A percentile compares a stretch with the other conserved stretches of the same genome.
Evolutionary conservation across 1,284 basidiomycete genomes (phyloP).

Genomic region (Apiotrichum gracile): DNA sequence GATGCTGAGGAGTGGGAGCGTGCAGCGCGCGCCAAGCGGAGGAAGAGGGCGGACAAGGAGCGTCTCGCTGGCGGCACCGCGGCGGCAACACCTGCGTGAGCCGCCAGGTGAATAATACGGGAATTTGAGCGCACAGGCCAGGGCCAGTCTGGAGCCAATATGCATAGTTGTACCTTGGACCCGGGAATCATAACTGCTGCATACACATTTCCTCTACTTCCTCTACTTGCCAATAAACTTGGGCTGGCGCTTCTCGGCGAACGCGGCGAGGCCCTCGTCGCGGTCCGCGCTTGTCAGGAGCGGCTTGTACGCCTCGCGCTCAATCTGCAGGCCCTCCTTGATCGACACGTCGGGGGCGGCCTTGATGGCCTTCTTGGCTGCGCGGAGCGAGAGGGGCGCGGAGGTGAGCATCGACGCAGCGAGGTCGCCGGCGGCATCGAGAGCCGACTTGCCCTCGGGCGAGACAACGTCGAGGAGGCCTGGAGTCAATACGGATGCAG

Average conservation of each 20-base stretch:
- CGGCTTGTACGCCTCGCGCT: conserved; percentile 76
- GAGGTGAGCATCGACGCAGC: conserved; percentile 36
- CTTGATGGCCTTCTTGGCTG: conserved; percentile 83
- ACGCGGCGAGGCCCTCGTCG: conserved; percentile 77
- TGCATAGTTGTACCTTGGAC: conserved; percentile 26
- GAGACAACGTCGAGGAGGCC: conserved; percentile 55
- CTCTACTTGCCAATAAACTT: conserved; percentile 62
- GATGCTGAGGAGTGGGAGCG: conserved; percentile 44
- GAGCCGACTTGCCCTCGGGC: conserved; percentile 31
- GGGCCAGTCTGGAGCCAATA: too few species aligned
- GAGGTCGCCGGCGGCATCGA: conserved; percentile 27
- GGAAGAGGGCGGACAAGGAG: not conserved
- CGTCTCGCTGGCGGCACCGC: not conserved
- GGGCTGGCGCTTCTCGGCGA: conserved; percentile 79
- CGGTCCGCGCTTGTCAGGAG: conserved; percentile 75
- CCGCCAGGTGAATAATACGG: not conserved
- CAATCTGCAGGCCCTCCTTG: conserved; percentile 79
- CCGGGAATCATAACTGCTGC: not conserved
- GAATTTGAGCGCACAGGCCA: too few species aligned
- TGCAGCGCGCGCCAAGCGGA: conserved; percentile 10
- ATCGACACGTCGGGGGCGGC: conserved; percentile 69
- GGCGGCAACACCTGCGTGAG: not conserved
- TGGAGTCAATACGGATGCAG: conserved; percentile 37
- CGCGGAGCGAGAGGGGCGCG: conserved; percentile 78
- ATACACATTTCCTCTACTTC: not conserved